Conservation (phyloP, 306 rosid species). For the Fragaria vesca region DNA sequence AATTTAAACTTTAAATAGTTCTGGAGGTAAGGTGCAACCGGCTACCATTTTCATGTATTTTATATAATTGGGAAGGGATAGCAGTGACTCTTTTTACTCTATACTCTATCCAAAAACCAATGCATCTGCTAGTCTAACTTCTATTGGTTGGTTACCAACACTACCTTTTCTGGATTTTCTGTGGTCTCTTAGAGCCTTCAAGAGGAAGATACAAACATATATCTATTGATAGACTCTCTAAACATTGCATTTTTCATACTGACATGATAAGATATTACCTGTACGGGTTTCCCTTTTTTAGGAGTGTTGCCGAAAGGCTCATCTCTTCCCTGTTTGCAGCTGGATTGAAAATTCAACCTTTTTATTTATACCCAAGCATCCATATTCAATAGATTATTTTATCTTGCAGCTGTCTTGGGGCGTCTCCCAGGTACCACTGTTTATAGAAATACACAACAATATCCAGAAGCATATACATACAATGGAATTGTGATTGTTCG, state of each 20-base stretch:
- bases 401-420: slow-evolving; percentile 89
- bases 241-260: background rate
- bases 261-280: background rate
- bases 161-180: background rate
- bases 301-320: background rate
- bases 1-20: background rate
- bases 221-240: background rate
- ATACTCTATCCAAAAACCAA: background rate
- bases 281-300: background rate
- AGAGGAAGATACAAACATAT: background rate
- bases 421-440: slow-evolving; percentile 99
- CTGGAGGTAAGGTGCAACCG: background rate
- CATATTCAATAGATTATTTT: slow-evolving; percentile 25
- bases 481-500: slow-evolving; percentile 96
- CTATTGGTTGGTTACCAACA: background rate
- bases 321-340: background rate
- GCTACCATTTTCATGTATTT: background rate
- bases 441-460: slow-evolving; percentile 79
- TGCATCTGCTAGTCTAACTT: background rate
- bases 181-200: background rate
- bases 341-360: background rate
- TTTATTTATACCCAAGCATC: background rate
- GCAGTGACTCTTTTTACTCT: background rate
- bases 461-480: slow-evolving; percentile 93
- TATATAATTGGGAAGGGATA: background rate